Evolutionary conservation across 768 basidiomycete genomes (phyloP).

Genomic region (Melanogaster broomeanus): DNA sequence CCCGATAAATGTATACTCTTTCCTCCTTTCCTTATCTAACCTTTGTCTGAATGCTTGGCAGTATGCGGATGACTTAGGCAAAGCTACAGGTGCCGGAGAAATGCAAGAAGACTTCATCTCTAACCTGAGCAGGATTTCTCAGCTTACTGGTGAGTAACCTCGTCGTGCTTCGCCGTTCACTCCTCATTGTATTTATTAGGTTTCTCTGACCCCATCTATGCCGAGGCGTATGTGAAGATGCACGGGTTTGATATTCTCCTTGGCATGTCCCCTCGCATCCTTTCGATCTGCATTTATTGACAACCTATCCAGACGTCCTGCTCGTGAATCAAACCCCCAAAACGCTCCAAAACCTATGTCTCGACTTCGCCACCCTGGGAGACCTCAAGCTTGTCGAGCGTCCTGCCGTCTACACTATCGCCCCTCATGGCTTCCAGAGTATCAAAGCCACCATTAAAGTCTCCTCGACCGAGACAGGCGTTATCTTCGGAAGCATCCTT

Average conservation of each 20-base stretch:
- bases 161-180: neutral
- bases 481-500: conserved; percentile 96
- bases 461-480: conserved; percentile 97
- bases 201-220: conserved; percentile 98
- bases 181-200: conserved; percentile 43
- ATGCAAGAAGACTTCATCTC: conserved; percentile 92
- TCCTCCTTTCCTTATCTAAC: neutral
- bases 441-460: conserved; percentile 99
- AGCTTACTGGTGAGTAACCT: conserved; percentile 74
- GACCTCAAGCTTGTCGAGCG: conserved; percentile 97
- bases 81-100: conserved; percentile 85
- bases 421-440: conserved; percentile 96
- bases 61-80: conserved; percentile 88
- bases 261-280: conserved; percentile 45
- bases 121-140: conserved; percentile 89
- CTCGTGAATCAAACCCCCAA: conserved; percentile 95
- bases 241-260: conserved; percentile 97
- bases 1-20: conserved; percentile 60
- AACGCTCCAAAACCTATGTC: conserved; percentile 93
- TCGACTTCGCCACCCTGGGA: conserved; percentile 96
- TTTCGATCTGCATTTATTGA: neutral
- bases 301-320: conserved; percentile 68
- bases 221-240: conserved; percentile 96
- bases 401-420: conserved; percentile 91
- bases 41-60: conserved; percentile 30